Conservation (phyloP, 305 asterid genomes). For the Fraxinus dipetala region DNA sequence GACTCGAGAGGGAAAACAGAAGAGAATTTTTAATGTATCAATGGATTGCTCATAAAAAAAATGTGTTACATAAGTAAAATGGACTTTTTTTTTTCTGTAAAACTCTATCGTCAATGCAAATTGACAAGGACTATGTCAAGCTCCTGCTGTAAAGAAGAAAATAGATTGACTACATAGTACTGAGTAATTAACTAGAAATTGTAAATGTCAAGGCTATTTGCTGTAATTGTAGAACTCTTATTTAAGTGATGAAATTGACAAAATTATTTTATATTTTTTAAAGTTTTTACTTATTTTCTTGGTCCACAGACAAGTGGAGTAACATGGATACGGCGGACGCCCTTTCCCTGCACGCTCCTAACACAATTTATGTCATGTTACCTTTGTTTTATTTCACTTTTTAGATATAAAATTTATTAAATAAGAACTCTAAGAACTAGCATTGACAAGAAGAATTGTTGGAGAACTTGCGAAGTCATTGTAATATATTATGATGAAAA, state of each 20-base stretch:
- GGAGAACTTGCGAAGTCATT: neutral
- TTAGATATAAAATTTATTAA: neutral
- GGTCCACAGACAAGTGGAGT: neutral
- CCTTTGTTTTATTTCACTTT: neutral
- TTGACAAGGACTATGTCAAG: neutral
- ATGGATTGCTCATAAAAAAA: neutral
- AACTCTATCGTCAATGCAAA: neutral
- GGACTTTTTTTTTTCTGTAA: neutral
- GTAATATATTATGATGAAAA: neutral
- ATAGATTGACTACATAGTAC: neutral
- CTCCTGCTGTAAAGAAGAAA: neutral
- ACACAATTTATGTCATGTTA: neutral
- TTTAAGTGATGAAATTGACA: neutral
- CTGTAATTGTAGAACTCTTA: neutral
- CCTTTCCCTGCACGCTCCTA: neutral
- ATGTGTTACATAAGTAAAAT: neutral
- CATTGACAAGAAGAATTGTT: neutral
- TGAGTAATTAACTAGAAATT: neutral
- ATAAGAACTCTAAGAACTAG: neutral
- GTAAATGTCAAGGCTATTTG: neutral
- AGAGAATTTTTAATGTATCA: neutral
- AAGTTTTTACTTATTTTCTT: neutral
- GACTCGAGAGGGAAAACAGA: neutral
- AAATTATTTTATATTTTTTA: neutral
- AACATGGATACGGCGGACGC: neutral